Conservation (phyloP, 169 alveolate species). For the Fabrea salina region DNA sequence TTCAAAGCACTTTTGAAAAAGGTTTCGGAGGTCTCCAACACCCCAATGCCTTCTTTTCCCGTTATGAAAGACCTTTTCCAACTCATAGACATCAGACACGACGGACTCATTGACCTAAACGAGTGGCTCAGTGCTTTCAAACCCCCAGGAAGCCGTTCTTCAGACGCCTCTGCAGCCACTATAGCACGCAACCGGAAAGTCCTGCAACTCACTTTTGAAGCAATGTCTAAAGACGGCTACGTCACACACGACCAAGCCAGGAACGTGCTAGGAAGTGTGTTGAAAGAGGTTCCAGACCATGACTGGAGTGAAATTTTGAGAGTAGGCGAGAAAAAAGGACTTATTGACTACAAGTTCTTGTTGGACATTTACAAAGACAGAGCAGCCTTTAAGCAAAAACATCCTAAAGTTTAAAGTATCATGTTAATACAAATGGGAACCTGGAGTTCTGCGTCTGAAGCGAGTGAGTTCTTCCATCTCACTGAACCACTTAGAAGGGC, state of each 20-base stretch:
- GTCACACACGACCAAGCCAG: background rate
- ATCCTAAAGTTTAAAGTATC: no score
- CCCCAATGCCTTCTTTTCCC: slow-evolving; percentile 67
- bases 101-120: slow-evolving; percentile 68
- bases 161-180: background rate
- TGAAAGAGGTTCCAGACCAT: background rate
- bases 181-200: slow-evolving; percentile 27
- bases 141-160: background rate
- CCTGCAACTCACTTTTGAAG: background rate
- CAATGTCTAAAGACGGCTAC: background rate
- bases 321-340: slow-evolving; percentile 21
- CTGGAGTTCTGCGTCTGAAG: no score
- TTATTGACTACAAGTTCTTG: slow-evolving; percentile 10
- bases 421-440: no score
- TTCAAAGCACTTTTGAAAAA: slow-evolving; percentile 63
- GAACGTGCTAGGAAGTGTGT: background rate
- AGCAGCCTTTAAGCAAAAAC: background rate
- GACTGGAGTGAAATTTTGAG: background rate
- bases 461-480: no score
- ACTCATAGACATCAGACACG: slow-evolving; percentile 71
- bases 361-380: slow-evolving; percentile 31
- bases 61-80: slow-evolving; percentile 74
- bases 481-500: no score
- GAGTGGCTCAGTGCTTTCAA: slow-evolving; percentile 61
- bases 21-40: slow-evolving; percentile 60